Evolutionary conservation across 1,284 basidiomycete species (phyloP), one percentile per base, ranked within the genome.

Genomic region (Earliella scabrosa): DNA sequence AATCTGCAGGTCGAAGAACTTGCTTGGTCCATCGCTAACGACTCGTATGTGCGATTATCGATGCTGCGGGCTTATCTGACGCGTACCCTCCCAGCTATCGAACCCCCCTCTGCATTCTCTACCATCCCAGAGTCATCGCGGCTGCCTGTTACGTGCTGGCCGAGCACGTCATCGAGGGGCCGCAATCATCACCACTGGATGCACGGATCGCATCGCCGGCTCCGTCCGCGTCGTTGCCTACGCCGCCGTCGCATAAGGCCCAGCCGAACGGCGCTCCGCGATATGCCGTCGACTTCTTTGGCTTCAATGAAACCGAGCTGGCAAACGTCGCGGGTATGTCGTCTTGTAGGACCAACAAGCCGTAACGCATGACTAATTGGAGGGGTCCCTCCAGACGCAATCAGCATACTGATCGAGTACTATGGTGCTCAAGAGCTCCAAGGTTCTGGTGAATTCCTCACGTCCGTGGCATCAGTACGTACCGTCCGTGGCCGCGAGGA

Each of bases 11-110:
- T 89, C 26, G 83, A 88, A 67, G 88, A 92, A 65, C 86, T 83
- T 68, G 85, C 90, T 16, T 93, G 91, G 90, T 88, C 87, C 59
- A 78, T 93, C 52, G 87, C 90, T 16, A 88, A 92, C 71, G 91
- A 93, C 74, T 90, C 91, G 90, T 93, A 58, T 73, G 87, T 82
- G 27, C 34, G 39, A 29, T 32, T 32, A 18, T 29, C 32, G 45
- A 52, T 55, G 21, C 24, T 52, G n/a, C 43, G 20, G 18, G 23
- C 53, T 39, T 41, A 29, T 48, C 45, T 27, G 26, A 40, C 36
- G 29, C 27, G 41, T 13, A 24, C 50, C 16, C 32, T 35, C n/a
- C 18, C 66, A 92, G 90, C 56, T 90, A 86, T 71, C 81, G 90
- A 62, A 92, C 87, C 8, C 88, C 90, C 6, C 72, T 92, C 26